These are phyloP conservation scores for Ganoderma lingzhi DNA, from an alignment of 1,284 basidiomycete species.

Conservation along the genomic window DNA sequence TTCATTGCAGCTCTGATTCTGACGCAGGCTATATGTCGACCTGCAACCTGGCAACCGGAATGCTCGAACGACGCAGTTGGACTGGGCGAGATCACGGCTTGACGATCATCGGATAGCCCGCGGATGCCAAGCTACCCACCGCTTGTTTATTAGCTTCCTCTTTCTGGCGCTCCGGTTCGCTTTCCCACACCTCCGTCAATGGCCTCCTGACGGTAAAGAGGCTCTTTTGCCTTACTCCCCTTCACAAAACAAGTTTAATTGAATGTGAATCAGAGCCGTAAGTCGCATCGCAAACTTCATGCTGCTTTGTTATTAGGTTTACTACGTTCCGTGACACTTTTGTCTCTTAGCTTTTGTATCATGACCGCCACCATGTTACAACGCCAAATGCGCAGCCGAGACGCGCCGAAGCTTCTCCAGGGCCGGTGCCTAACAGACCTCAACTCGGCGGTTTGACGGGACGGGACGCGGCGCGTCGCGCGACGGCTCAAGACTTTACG, in stretches of 20 bases:
- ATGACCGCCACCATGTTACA: background rate
- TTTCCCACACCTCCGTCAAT: background rate
- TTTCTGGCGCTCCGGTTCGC: background rate
- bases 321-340: background rate
- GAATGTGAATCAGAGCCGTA: background rate
- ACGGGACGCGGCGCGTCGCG: conserved; percentile 13
- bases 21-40: background rate
- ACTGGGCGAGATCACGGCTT: background rate
- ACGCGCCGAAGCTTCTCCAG: conserved; percentile 22
- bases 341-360: background rate
- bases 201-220: background rate
- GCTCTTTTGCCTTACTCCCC: background rate
- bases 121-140: background rate
- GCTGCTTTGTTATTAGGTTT: background rate
- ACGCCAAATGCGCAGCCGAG: conserved; percentile 4
- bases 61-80: background rate
- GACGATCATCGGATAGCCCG: conserved; percentile 3
- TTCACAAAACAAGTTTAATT: background rate
- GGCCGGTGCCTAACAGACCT: conserved; percentile 24
- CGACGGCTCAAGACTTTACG: conserved; percentile 14
- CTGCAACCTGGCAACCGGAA: background rate
- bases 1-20: background rate
- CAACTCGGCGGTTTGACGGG: conserved; percentile 20
- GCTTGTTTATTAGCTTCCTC: background rate
- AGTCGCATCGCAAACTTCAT: background rate